Base-by-base conservation (phyloP, 108 stramenopile genomes). In the Schizochytrium sp. region DNA sequence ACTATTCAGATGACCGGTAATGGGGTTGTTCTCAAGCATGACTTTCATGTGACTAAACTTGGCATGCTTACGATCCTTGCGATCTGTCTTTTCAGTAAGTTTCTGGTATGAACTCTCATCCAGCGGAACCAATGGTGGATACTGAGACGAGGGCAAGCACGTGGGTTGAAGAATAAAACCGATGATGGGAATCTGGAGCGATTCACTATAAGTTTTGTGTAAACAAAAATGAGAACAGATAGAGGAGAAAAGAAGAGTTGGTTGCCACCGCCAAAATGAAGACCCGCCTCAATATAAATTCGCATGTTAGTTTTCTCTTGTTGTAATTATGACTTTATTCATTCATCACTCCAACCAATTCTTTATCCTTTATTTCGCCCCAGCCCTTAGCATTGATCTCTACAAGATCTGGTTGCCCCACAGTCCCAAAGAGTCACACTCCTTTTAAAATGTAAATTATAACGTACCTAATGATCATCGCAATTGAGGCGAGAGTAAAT, bases 131-230 rank as follows among this genome's bases (percentile, higher is more conserved):
- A 83, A 53, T 4, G 87, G 87, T n/a, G 87, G 87, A 61, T 88
- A 88, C 40, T 88, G 87, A 57, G 57, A 61, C 8, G 59, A 61
- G 15, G 87, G 87, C 7, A 88, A 15, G 59, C 57, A 58, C n/a
- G 87, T 88, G 15, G 87, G 87, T 46, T 88, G 87, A 7, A 88
- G 59, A 45, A 88, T 46, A 2, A 88, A 88, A 45, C 87, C 87
- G 28, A 88, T 38, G 28, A 88, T 40, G 4, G 87, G 87, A 61
- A 88, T 88, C 2, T 28, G 58, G 59, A 88, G 87, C 28, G 87
- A 8, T 45, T 88, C 87, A 13, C 59, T 69, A 42, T 69, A 1
- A 5, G 64, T 0, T 60, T 60, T 60, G 59, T 60, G 59, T n/a
- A 17, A 0, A n/a, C 17, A 17, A 60, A 60, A 60, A n/a, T 1